Percentiles rank a stretch among this genome's conserved stretches.
phyloP scores from a whole-genome alignment of 148 eudicot species.

The Silene uniflora region DNA sequence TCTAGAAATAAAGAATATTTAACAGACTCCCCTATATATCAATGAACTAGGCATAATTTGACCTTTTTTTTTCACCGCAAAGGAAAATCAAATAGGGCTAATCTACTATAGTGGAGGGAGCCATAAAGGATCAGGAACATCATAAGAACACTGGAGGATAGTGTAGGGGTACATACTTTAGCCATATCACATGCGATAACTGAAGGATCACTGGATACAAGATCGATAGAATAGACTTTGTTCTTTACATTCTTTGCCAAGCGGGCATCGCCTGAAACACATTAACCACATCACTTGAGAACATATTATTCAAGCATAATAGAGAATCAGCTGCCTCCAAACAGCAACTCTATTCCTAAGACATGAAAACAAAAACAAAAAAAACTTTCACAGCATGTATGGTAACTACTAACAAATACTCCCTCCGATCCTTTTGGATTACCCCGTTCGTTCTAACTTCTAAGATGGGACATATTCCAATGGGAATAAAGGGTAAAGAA shows the following conservation, averaged over 20 bases:
- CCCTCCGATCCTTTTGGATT: neutral
- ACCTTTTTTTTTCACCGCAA: neutral
- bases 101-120: neutral
- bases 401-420: neutral
- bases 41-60: neutral
- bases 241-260: slow-evolving; percentile 78
- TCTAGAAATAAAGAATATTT: neutral
- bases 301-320: neutral
- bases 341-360: neutral
- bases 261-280: slow-evolving; percentile 73
- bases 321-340: neutral
- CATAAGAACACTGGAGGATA: neutral
- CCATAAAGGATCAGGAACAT: neutral
- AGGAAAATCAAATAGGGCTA: neutral
- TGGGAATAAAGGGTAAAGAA: neutral
- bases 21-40: too few species aligned
- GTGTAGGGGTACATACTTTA: slow-evolving; percentile 41
- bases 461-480: neutral
- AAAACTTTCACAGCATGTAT: neutral
- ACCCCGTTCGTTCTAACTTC: neutral
- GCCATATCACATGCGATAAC: slow-evolving; percentile 99
- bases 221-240: slow-evolving; percentile 89
- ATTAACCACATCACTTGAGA: neutral
- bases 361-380: neutral
- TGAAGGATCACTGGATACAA: slow-evolving; percentile 76